Evolutionary conservation across 2,329 filamentous ascomycete genomes (phyloP), one percentile per base, ranked within the genome.

Genomic region (Penicillium sp.): DNA sequence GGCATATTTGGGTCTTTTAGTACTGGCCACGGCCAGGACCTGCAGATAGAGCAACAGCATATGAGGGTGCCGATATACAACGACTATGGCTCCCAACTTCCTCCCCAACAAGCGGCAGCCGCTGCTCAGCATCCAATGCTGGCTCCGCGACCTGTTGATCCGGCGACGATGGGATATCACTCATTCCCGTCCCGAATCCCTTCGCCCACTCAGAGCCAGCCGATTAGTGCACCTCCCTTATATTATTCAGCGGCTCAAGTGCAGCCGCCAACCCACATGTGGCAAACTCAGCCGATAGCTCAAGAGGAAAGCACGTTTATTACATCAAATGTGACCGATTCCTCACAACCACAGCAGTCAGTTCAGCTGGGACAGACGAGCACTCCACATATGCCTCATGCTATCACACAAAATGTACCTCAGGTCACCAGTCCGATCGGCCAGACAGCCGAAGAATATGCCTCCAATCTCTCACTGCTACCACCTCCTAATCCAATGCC

Each of bases 81-180:
- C 43, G 61, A 64, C 14, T 67, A 65, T 43, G 57, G 57, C 47
- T 45, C 65, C 46, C 47, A 51, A 30, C 55, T 65, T 12, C 58
- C 64, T 3, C 59, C 63, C 28, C 68, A 69, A 44, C 67, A 68
- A 38, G 64, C 61, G 30, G 61, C 68, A 8, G 60, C 67, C 16
- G 67, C 67, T n/a, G 63, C 68, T 28, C 69, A 69, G 50, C 68
- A 69, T 55, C 72, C 70, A 5, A 60, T 70, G 49, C 53, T 74
- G n/a, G 72, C 72, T 10, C 72, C 72, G 11, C 65, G 64, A n/a
- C 64, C 69, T 16, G 49, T 64, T 31, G 49, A 61, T 48, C 50
- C 59, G n/a, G 37, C 45, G 25, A 43, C 51, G 17, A 42, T 55
- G 33, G 61, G 52, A 14, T 60, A 67, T 48, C 42, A 38, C 16